Evolutionary conservation across 352 stramenopile species (phyloP), one percentile per base, ranked within the genome.

Genomic region (Pythium monospermum): DNA sequence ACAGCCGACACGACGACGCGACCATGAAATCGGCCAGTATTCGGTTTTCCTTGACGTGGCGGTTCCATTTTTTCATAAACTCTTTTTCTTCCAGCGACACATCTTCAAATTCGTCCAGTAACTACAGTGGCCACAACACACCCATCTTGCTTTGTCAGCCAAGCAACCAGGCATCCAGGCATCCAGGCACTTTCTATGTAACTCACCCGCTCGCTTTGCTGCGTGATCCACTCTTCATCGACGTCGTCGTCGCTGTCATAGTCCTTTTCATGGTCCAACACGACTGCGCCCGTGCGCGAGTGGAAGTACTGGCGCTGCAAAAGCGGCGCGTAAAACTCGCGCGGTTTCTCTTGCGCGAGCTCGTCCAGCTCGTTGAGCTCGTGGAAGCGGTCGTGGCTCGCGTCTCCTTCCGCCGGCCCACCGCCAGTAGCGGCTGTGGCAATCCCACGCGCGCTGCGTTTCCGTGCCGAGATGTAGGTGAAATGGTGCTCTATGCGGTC

Each of bases 21-120:
- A 91, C 77, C 82, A 93, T 91, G 23, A 93, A 93, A 54, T 93
- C 82, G 1, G 79, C 77, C 23, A 93, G 53, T 62, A 93, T 88
- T 49, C 79, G 80, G 52, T 85, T 78, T 41, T 87, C 69, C 53
- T 89, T 87, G 19, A 88, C 71, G 45, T 91, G 81, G 39, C 82
- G 82, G 60, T 94, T 94, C 84, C 84, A 94, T 59, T 86, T 88
- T 66, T 94, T 94, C 84, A 94, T 94, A 49, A 94, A 90, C 45
- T 90, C 80, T 45, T 93, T 93, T 46, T 93, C 83, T 56, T 93
- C 83, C 26, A 91, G 54, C 25, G 84, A 75, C 1, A 95, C 84
- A 38, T 95, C 84, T 53, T 95, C 82, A 45, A 93, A 95, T 49
- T 95, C 84, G 47, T 95, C 80, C 22, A 95, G 49, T 53, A 95